Percentiles rank a stretch among this genome's conserved stretches.
Conservation (phyloP, 495 filamentous ascomycete species). For the Penicillium daleae region DNA sequence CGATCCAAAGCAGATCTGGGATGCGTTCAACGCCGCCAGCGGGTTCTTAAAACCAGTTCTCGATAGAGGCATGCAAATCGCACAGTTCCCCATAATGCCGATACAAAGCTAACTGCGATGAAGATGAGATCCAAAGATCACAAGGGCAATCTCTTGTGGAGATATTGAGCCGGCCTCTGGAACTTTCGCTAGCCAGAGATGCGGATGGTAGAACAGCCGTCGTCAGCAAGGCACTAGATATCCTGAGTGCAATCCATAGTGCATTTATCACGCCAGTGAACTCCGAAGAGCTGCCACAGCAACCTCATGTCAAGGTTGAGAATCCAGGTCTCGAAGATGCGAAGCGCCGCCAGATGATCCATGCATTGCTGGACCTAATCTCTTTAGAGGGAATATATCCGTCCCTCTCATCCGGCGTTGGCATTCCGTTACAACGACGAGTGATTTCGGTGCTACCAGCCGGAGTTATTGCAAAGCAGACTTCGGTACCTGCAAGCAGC, state of each 20-base stretch:
- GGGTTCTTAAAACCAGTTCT: slow-evolving; percentile 50
- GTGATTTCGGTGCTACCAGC: slow-evolving; percentile 54
- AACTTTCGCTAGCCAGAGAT: slow-evolving; percentile 10
- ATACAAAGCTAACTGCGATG: slow-evolving; percentile 33
- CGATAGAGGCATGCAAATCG: slow-evolving; percentile 44
- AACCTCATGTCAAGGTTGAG: slow-evolving; percentile 14
- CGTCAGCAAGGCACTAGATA: slow-evolving; percentile 43
- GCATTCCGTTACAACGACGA: slow-evolving; percentile 57
- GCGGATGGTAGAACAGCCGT: slow-evolving; percentile 29
- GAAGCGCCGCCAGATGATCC: slow-evolving; percentile 49
- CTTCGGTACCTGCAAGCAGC: slow-evolving; percentile 17
- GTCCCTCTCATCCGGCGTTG: slow-evolving; percentile 55
- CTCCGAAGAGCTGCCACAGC: slow-evolving; percentile 13
- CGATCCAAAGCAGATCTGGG: slow-evolving; percentile 22
- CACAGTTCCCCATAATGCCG: slow-evolving; percentile 9
- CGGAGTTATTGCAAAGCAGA: slow-evolving; percentile 49
- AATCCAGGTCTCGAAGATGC: slow-evolving; percentile 46
- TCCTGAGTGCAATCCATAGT: slow-evolving; percentile 42
- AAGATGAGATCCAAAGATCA: slow-evolving; percentile 46
- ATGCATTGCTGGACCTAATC: slow-evolving; percentile 56
- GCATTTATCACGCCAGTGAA: slow-evolving; percentile 37
- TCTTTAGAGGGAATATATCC: slow-evolving; percentile 62
- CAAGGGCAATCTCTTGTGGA: slow-evolving; percentile 44
- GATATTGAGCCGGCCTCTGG: slow-evolving; percentile 29
- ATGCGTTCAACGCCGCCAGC: slow-evolving; percentile 43